phyloP scores from a whole-genome alignment of 352 stramenopile genomes.

The Globisporangium polare region DNA sequence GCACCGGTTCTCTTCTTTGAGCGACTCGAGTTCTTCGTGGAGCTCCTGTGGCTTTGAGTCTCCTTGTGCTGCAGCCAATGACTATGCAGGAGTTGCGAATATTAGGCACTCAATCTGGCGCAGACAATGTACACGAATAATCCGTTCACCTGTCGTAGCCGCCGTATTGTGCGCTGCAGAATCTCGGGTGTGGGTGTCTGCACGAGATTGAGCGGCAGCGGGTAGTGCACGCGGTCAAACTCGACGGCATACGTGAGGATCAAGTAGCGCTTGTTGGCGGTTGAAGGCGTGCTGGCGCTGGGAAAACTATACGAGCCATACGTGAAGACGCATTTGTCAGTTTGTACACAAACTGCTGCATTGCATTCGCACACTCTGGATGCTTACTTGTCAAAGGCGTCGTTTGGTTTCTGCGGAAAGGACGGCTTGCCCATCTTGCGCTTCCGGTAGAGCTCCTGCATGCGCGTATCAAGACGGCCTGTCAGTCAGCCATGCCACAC shows the following conservation, averaged over 20 bases:
- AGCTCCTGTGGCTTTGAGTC: conserved; percentile 21
- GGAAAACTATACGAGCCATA: conserved; percentile 3
- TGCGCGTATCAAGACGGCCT: no score
- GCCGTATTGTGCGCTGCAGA: conserved; percentile 76
- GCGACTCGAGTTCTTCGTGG: conserved; percentile 33
- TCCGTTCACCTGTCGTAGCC: conserved; percentile 41
- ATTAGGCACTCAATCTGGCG: no score
- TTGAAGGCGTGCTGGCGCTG: not conserved
- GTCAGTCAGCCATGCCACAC: not conserved
- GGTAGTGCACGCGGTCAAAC: conserved; percentile 94
- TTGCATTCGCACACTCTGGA: not conserved
- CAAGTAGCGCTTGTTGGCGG: conserved; percentile 81
- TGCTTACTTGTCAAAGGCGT: conserved; percentile 16
- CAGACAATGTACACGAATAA: no score
- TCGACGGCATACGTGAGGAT: conserved; percentile 93
- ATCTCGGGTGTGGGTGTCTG: conserved; percentile 59
- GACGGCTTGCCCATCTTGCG: conserved; percentile 50
- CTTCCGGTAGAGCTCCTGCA: conserved; percentile 68
- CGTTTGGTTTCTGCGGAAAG: not conserved
- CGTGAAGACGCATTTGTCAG: not conserved
- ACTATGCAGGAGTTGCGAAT: not conserved
- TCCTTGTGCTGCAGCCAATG: conserved; percentile 16
- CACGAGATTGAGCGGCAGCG: conserved; percentile 78
- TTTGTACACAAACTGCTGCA: no score
- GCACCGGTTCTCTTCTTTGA: conserved; percentile 63